Evolutionary conservation across 257 asterid genomes (phyloP).

Genomic region (Solanum bukasovii): DNA sequence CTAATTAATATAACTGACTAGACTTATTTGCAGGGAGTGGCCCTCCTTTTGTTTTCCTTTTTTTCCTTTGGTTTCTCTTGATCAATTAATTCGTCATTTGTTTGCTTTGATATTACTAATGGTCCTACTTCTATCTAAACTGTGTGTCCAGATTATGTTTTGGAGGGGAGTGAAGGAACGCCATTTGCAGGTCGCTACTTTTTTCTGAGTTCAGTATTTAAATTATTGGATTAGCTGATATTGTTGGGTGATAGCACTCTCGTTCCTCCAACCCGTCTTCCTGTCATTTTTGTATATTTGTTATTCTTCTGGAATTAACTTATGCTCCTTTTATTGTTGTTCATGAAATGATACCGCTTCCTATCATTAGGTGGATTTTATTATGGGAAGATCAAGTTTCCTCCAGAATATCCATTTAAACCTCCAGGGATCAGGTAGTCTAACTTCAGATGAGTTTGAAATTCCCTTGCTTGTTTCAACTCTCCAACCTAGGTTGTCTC

Average conservation of each 20-base stretch:
- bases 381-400: slow-evolving; percentile 93
- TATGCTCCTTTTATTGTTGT: not conserved
- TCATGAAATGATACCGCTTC: not conserved
- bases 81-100: slow-evolving; percentile 10
- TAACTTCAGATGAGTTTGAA: not conserved
- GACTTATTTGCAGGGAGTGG: not conserved
- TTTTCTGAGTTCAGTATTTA: not conserved
- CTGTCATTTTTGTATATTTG: not conserved
- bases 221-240: not conserved
- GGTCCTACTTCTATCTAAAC: not conserved
- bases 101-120: slow-evolving; percentile 11
- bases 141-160: slow-evolving; percentile 71
- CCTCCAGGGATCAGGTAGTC: slow-evolving; percentile 89
- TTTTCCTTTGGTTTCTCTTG: not conserved
- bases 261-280: not conserved
- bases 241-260: not conserved
- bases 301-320: not conserved
- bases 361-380: slow-evolving; percentile 70
- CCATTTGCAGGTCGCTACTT: slow-evolving; percentile 81
- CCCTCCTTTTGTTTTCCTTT: not conserved
- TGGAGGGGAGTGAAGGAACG: slow-evolving; percentile 99
- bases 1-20: not conserved
- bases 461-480: not conserved
- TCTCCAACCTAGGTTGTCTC: not conserved
- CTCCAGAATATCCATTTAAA: slow-evolving; percentile 90